Percentiles rank a stretch among this genome's conserved stretches.
These are phyloP conservation scores for Penicillium malachiteum DNA, from an alignment of 495 filamentous ascomycete genomes.

Conservation along the genomic window DNA sequence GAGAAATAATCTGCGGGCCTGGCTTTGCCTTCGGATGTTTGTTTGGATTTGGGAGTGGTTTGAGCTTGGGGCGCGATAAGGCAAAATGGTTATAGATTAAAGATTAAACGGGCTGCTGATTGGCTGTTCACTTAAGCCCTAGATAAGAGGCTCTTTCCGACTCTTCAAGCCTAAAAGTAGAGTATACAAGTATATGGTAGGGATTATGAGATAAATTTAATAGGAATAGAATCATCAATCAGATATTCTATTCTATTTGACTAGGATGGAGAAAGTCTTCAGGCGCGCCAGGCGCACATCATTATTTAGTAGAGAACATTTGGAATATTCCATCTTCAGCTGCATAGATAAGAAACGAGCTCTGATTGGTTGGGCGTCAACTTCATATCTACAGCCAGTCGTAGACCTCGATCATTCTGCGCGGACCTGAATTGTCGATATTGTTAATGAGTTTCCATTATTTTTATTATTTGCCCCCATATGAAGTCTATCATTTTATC, in stretches of 20 bases:
- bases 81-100: neutral
- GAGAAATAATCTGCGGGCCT: neutral
- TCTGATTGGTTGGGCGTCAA: conserved; percentile 22
- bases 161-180: too few species aligned
- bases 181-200: too few species aligned
- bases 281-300: neutral
- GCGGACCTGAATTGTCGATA: neutral
- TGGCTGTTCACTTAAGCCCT: too few species aligned
- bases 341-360: conserved; percentile 18
- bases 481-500: conserved; percentile 19
- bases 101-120: too few species aligned
- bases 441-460: conserved; percentile 3
- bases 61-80: conserved; percentile 1
- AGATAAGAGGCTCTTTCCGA: too few species aligned
- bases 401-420: neutral
- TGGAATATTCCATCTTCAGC: neutral
- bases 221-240: too few species aligned
- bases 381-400: conserved; percentile 36
- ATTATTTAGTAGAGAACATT: neutral
- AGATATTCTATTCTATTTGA: too few species aligned
- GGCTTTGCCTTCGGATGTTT: neutral
- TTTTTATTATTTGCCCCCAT: conserved; percentile 31
- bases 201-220: too few species aligned
- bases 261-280: neutral
- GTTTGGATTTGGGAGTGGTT: neutral